Conservation (phyloP, 2,329 filamentous ascomycete genomes). For the Xylaria sp. region DNA sequence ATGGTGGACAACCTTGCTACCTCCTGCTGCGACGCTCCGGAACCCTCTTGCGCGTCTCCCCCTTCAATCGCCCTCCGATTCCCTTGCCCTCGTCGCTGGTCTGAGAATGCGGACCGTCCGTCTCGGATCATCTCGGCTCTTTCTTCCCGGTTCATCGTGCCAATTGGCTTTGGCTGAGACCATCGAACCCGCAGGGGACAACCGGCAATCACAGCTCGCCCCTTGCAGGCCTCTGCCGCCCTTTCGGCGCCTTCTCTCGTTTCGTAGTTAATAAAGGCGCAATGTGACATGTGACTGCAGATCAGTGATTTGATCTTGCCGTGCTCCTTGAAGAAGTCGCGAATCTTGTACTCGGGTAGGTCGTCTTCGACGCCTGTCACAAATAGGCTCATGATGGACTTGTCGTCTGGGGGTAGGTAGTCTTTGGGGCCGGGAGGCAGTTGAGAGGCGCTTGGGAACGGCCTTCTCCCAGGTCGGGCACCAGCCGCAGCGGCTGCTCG, state of each 20-base stretch:
- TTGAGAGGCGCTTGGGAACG: conserved; percentile 73
- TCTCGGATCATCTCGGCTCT: conserved; percentile 81
- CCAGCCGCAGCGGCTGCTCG: conserved; percentile 57
- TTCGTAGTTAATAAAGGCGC: conserved; percentile 94
- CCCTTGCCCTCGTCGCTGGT: conserved; percentile 48
- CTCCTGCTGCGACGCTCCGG: conserved; percentile 35
- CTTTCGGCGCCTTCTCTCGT: conserved; percentile 83
- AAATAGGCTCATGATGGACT: conserved; percentile 89
- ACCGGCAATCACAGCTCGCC: conserved; percentile 86
- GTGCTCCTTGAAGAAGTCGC: conserved; percentile 86
- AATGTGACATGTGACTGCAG: conserved; percentile 96
- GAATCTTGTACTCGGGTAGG: conserved; percentile 87
- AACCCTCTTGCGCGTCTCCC: conserved; percentile 37
- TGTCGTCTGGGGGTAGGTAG: conserved; percentile 82
- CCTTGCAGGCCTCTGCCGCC: conserved; percentile 83
- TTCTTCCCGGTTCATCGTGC: conserved; percentile 88
- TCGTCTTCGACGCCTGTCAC: conserved; percentile 96
- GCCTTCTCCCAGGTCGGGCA: conserved; percentile 57
- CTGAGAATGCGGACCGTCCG: conserved; percentile 63
- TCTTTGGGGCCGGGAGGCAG: conserved; percentile 83
- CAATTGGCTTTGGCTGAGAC: conserved; percentile 90
- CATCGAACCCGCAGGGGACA: conserved; percentile 90
- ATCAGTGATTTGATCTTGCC: conserved; percentile 92
- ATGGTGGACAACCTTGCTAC: conserved; percentile 53
- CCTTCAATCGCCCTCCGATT: conserved; percentile 42